Evolutionary conservation across 2,329 filamentous ascomycete species (phyloP), one percentile per base, ranked within the genome.

Genomic region (Verticillium tricorpus): DNA sequence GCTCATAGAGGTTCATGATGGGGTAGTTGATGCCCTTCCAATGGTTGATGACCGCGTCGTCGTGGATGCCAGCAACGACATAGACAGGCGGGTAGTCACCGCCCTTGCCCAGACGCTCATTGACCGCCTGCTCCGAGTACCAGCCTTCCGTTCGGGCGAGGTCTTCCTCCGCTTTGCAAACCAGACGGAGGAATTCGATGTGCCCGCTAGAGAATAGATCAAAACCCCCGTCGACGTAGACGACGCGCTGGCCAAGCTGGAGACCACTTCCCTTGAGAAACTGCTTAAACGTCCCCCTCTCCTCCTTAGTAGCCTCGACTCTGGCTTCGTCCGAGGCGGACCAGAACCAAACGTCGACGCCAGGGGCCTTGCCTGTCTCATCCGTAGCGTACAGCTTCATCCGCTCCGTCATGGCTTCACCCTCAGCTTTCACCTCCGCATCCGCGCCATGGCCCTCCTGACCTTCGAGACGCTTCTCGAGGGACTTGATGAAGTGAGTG

Each of bases 1-100:
- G 89, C 80, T 99, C 95, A 70, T 94, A 97, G 62, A 97, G 93
- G 80, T 98, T 99, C 95, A 99, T 99, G 78, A 99, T 98, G 31
- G 95, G 95, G 73, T 97, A 99, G 78, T 99, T 99, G 69, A 97
- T 84, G 39, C 95, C 94, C 78, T 98, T 98, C 90, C 93, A 96
- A 70, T 89, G 82, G 77, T 99, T 99, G 76, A 99, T 96, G 63
- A 96, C 93, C 66, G 90, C 87, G 74, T 99, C 95, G 70, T 97
- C 91, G 76, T 99, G 95, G 28, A 99, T 89, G 57, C 95, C 95
- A 2, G 92, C 93, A 54, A 98, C 86, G n/a, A 99, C 84, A 73
- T 92, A 98, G 7, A 88, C 89, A 0, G 93, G 92, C 0, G 85
- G 82, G 70, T 96, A 96, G 75, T 96, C 91, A 56, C 82, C 82